Percentiles rank a stretch among this genome's conserved stretches.
Evolutionary conservation across 805 yeast species (phyloP).

Genomic region (Yarrowia divulgata): DNA sequence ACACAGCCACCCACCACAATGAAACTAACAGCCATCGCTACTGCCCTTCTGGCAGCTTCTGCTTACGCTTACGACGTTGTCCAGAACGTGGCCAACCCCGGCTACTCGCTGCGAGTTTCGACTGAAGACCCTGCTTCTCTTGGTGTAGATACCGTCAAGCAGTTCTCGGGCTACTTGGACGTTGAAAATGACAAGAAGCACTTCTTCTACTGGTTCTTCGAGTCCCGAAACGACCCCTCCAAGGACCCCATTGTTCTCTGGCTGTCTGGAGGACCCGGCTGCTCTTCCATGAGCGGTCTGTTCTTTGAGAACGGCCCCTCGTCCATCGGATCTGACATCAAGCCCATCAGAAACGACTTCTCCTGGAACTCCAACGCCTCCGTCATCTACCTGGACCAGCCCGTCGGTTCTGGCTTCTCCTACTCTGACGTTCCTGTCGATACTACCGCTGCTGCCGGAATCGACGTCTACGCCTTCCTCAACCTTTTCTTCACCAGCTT

Average conservation of each 20-base stretch:
- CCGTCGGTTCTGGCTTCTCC: constrained; percentile 78
- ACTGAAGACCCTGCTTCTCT: constrained; percentile 47
- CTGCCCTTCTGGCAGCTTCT: background rate
- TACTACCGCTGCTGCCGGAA: constrained; percentile 76
- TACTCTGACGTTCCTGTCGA: constrained; percentile 55
- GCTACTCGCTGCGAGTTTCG: constrained; percentile 12
- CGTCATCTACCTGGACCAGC: constrained; percentile 81
- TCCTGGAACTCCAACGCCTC: constrained; percentile 84
- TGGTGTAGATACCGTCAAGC: constrained; percentile 76
- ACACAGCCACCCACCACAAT: background rate
- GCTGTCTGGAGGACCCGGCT: constrained; percentile 90
- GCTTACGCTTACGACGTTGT: constrained; percentile 12
- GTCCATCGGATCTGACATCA: constrained; percentile 59
- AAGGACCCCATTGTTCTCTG: constrained; percentile 81
- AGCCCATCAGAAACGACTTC: constrained; percentile 69
- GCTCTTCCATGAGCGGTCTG: constrained; percentile 79
- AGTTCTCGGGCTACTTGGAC: constrained; percentile 75
- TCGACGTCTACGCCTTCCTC: constrained; percentile 76
- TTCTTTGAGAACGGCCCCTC: constrained; percentile 84
- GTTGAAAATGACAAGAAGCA: constrained; percentile 81
- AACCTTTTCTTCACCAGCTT: constrained; percentile 76
- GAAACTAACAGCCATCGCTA: background rate
- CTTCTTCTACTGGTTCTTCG: constrained; percentile 80
- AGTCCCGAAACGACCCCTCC: constrained; percentile 78
- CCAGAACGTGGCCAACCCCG: constrained; percentile 23